phyloP scores from a whole-genome alignment of 2,329 filamentous ascomycete genomes.

The Aspergillus glaucus region DNA sequence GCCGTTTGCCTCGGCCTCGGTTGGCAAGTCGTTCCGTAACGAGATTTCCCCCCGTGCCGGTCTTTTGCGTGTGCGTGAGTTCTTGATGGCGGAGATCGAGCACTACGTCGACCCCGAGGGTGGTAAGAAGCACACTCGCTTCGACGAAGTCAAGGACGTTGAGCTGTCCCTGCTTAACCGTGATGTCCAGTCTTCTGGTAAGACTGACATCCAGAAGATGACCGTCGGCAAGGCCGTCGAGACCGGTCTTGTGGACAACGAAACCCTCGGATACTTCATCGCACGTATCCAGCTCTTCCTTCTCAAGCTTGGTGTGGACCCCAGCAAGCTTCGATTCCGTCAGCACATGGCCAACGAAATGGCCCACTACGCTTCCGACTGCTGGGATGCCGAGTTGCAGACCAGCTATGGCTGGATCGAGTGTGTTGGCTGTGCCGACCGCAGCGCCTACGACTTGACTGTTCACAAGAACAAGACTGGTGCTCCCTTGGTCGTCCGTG shows the following conservation, averaged over 20 bases:
- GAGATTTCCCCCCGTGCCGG: constrained; percentile 92
- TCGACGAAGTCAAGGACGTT: constrained; percentile 75
- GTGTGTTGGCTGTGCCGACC: constrained; percentile 93
- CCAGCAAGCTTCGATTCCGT: constrained; percentile 84
- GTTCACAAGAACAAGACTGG: constrained; percentile 93
- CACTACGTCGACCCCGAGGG: constrained; percentile 93
- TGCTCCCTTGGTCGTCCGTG: constrained; percentile 74
- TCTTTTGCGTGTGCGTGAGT: constrained; percentile 89
- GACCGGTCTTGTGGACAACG: constrained; percentile 81
- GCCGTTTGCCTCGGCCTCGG: constrained; percentile 94
- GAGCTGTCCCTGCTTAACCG: constrained; percentile 80
- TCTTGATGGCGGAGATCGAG: constrained; percentile 98
- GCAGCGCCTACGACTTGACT: constrained; percentile 87
- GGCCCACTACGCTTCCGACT: constrained; percentile 94
- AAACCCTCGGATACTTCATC: constrained; percentile 96
- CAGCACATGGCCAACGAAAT: constrained; percentile 92
- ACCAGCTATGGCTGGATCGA: constrained; percentile 97
- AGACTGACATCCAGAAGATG: constrained; percentile 67
- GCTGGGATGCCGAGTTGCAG: constrained; percentile 92
- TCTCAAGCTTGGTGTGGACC: constrained; percentile 78
- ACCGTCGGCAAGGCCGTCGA: constrained; percentile 81
- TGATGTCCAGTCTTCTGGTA: constrained; percentile 77
- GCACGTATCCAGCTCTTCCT: constrained; percentile 90
- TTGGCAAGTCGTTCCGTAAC: constrained; percentile 97
- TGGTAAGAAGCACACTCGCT: constrained; percentile 89